Base-by-base conservation (phyloP, 352 stramenopile species). In the Plasmopara viticola region DNA sequence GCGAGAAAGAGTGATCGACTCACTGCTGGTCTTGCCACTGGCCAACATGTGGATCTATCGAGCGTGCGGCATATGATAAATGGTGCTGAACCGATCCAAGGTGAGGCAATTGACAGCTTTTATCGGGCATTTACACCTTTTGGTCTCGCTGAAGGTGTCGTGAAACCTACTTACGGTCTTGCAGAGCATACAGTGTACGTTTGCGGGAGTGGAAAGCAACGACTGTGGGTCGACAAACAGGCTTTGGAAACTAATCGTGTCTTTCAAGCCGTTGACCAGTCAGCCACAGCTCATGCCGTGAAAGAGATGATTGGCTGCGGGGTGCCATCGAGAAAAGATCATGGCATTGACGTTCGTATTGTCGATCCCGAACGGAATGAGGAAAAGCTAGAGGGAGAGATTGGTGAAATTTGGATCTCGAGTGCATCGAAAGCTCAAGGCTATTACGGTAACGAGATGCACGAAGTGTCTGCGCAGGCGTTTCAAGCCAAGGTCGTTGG, bases 151-250 rank as follows among this genome's bases (percentile, higher is more conserved):
- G 42, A 69, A 0, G 78, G 76, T 31, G 93, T 98, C 5, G 90
- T 99, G 51, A 96, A 93, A 56, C 95, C 95, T 3, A 98, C 94
- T 13, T 99, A 99, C 68, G 97, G 97, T n/a, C 73, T 99, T n/a
- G 97, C 97, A 9, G 97, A 99, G 72, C 92, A 98, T 67, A 99
- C 96, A 1, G 97, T 99, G 31, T 98, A 97, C 68, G 96, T 98
- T 47, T 98, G 90, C 48, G 95, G 94, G 14, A 86, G 89, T 38
- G 96, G 95, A 1, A 72, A 86, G 37, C 79, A 96, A 62, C 75
- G 78, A 10, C 50, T 98, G 14, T 84, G 56, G 35, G 89, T 98
- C 9, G 78, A 97, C 44, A 97, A 98, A 57, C 64, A 74, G 14
- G 74, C 69, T 17, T 69, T 99, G 6, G 93, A 98, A 62, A 65